Conservation (phyloP, 768 basidiomycete species). For the Butyriboletus loyo region DNA sequence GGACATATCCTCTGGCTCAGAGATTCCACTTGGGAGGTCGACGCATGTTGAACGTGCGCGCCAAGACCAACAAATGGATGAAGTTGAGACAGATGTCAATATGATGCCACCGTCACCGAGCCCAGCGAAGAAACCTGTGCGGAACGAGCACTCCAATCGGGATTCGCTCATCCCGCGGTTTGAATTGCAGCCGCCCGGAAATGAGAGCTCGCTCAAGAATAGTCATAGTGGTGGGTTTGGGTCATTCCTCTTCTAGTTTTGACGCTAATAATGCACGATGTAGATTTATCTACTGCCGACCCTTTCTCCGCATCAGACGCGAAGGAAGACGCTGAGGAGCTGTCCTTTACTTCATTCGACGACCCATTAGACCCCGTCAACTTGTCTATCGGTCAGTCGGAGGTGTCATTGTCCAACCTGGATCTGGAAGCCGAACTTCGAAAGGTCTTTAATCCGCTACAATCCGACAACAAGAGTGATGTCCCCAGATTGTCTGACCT, state of each 20-base stretch:
- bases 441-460: conserved; percentile 16
- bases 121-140: conserved; percentile 33
- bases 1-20: conserved; percentile 12
- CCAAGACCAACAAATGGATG: conserved; percentile 24
- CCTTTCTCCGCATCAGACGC: conserved; percentile 17
- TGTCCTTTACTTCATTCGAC: conserved; percentile 28
- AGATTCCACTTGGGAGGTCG: conserved; percentile 35
- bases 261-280: neutral
- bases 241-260: neutral
- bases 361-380: conserved; percentile 32
- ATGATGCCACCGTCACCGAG: conserved; percentile 52
- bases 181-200: conserved; percentile 17
- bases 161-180: conserved; percentile 38
- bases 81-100: conserved; percentile 39
- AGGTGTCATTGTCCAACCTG: conserved; percentile 34
- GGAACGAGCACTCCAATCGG: conserved; percentile 17
- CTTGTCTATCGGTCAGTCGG: conserved; percentile 36
- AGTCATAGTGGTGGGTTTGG: conserved; percentile 12
- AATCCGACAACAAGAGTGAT: conserved; percentile 5
- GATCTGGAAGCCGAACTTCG: conserved; percentile 31
- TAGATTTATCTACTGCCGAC: conserved; percentile 19
- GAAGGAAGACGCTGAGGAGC: conserved; percentile 28
- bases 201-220: conserved; percentile 24
- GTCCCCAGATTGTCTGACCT: conserved; percentile 25
- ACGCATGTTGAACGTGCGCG: conserved; percentile 37